Percentiles rank a stretch among this genome's conserved stretches.
phyloP scores from a whole-genome alignment of 169 alveolate genomes.

The Plasmodium knowlesi region DNA sequence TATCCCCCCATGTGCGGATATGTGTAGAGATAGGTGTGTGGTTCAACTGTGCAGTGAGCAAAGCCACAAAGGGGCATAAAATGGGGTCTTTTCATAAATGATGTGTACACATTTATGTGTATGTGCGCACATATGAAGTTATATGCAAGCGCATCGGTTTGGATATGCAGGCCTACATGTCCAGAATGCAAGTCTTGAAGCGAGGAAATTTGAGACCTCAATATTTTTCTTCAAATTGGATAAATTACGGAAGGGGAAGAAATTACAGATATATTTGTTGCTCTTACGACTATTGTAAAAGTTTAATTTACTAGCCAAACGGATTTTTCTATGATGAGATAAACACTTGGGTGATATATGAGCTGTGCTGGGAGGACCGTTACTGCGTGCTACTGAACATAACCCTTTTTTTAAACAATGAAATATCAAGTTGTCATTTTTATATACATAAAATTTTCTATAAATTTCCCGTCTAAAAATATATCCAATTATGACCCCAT shows the following conservation, averaged over 20 bases:
- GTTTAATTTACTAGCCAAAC: constrained; percentile 12
- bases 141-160: not conserved
- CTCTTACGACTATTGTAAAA: not conserved
- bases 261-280: not conserved
- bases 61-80: not conserved
- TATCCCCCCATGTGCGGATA: not conserved
- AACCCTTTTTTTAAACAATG: constrained; percentile 21
- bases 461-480: constrained; percentile 54
- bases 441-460: constrained; percentile 39
- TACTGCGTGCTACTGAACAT: not conserved
- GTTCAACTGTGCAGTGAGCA: not conserved
- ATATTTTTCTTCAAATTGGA: constrained; percentile 14
- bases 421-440: constrained; percentile 45
- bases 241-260: not conserved
- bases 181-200: constrained; percentile 57
- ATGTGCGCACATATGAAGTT: not conserved
- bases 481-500: constrained; percentile 69
- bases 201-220: constrained; percentile 43
- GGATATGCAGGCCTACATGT: constrained; percentile 38
- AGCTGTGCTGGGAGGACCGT: not conserved
- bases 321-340: constrained; percentile 4
- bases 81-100: not conserved
- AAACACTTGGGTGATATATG: not conserved
- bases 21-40: not conserved
- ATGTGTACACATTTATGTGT: not conserved